Conservation (phyloP, 2,329 filamentous ascomycete species). For the Sporothrix globosa region DNA sequence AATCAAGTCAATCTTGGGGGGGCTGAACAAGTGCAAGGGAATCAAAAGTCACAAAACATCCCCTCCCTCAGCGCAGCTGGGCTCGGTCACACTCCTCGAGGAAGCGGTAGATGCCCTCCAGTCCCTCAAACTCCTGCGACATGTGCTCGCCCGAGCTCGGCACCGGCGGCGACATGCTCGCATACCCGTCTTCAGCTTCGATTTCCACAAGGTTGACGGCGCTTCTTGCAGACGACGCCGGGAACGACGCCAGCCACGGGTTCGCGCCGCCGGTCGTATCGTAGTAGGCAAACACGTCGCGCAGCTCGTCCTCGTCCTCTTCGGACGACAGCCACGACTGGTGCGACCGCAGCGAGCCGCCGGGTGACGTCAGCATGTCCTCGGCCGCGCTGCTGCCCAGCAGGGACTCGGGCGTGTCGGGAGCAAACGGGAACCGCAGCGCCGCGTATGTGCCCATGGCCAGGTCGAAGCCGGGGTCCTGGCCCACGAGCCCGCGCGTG, state of each 20-base stretch:
- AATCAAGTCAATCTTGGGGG: slow-evolving; percentile 15
- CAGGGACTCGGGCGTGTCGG: slow-evolving; percentile 47
- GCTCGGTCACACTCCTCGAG: slow-evolving; percentile 60
- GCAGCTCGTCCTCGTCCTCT: slow-evolving; percentile 35
- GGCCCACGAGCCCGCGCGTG: slow-evolving; percentile 72
- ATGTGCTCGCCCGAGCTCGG: slow-evolving; percentile 49
- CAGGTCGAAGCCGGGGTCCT: slow-evolving; percentile 74
- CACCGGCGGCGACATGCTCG: slow-evolving; percentile 54
- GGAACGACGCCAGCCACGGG: slow-evolving; percentile 51
- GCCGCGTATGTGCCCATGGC: slow-evolving; percentile 72
- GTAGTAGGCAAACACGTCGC: slow-evolving; percentile 33
- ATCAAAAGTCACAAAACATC: neutral
- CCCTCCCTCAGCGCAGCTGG: slow-evolving; percentile 7
- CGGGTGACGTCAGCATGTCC: slow-evolving; percentile 49
- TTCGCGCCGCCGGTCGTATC: slow-evolving; percentile 18
- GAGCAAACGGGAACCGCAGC: slow-evolving; percentile 84
- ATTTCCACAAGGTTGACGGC: slow-evolving; percentile 23
- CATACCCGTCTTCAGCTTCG: slow-evolving; percentile 51
- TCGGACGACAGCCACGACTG: slow-evolving; percentile 35
- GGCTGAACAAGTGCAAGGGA: neutral
- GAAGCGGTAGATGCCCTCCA: slow-evolving; percentile 62
- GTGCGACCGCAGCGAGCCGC: slow-evolving; percentile 52
- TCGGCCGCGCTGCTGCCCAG: neutral
- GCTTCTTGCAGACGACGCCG: slow-evolving; percentile 36
- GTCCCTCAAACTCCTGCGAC: slow-evolving; percentile 57